Evolutionary conservation across 2,329 filamentous ascomycete species (phyloP), one percentile per base, ranked within the genome.

Genomic region (Sordariomycetes sp.): DNA sequence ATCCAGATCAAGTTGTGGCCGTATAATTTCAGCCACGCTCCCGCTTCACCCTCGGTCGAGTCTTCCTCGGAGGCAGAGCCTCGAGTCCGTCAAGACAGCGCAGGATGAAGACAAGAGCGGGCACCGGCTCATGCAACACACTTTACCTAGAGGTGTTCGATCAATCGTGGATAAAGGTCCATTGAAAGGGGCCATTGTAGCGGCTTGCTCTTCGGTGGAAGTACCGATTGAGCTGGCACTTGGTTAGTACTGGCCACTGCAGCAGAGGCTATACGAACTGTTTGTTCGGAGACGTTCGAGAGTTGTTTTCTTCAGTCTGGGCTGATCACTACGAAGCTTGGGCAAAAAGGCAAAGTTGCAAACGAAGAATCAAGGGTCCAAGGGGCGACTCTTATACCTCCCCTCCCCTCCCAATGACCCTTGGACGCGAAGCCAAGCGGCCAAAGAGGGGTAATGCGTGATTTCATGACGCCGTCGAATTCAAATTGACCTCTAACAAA

Each of bases 1-100:
- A 90, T 88, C 86, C 83, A 86, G 84, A 88, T 90, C 85, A 90
- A 90, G 84, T 90, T 86, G 46, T 70, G 69, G 81, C 86, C 84
- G 85, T 92, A 82, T 92, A 78, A 79, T 92, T 83, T 90, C 81
- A 86, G 57, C 59, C 54, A 53, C 55, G 41, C 39, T 39, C 50
- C 38, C 46, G 46, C 40, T 27, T 8, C 23, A 15, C 30, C 3
- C n/a, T 15, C 5, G 8, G 7, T n/a, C 25, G 7, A 8, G n/a
- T 28, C 24, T 5, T 34, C 24, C 39, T 70, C n/a, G n/a, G n/a
- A n/a, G n/a, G n/a, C n/a, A n/a, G 65, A 66, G 60, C 63, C 50
- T 47, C 20, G 5, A 18, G 15, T 18, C 8, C 29, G 9, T 31
- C 12, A 45, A 44, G 44, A 38, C 18, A 19, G 29, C 24, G 21